phyloP scores from a whole-genome alignment of 169 alveolate species.

The Plasmodium chabaudi region DNA sequence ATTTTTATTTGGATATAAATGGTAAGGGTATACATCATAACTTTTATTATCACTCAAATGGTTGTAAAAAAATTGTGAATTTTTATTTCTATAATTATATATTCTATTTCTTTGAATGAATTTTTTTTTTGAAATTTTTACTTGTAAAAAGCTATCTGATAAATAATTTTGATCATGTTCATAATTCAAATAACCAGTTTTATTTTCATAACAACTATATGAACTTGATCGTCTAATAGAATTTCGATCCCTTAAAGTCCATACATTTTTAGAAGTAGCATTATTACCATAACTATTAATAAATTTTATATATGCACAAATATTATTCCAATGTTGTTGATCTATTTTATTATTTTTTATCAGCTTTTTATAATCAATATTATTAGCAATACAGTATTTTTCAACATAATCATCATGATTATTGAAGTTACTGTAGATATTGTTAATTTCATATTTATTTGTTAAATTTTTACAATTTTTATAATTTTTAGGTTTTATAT shows the following conservation, averaged over 20 bases:
- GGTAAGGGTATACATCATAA: background rate
- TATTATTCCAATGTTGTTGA: no score
- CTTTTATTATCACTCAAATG: background rate
- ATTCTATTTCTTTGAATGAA: slow-evolving; percentile 12
- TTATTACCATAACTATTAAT: no score
- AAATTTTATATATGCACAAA: no score
- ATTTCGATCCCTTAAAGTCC: no score
- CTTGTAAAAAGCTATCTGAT: slow-evolving; percentile 47
- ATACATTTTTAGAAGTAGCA: no score
- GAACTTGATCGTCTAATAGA: slow-evolving; percentile 24
- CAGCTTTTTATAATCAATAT: no score
- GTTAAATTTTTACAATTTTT: background rate
- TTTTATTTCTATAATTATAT: slow-evolving; percentile 10
- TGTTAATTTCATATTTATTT: slow-evolving; percentile 1
- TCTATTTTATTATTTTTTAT: no score
- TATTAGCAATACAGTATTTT: background rate
- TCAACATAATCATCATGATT: slow-evolving; percentile 2
- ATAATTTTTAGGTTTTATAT: background rate
- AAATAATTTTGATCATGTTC: slow-evolving; percentile 16
- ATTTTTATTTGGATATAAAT: no score
- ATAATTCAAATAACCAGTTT: background rate
- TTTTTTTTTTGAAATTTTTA: slow-evolving; percentile 24
- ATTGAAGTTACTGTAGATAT: background rate
- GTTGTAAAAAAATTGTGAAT: background rate
- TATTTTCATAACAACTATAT: background rate